phyloP scores from a whole-genome alignment of 2,329 filamentous ascomycete genomes.

The Blastomyces parvus region DNA sequence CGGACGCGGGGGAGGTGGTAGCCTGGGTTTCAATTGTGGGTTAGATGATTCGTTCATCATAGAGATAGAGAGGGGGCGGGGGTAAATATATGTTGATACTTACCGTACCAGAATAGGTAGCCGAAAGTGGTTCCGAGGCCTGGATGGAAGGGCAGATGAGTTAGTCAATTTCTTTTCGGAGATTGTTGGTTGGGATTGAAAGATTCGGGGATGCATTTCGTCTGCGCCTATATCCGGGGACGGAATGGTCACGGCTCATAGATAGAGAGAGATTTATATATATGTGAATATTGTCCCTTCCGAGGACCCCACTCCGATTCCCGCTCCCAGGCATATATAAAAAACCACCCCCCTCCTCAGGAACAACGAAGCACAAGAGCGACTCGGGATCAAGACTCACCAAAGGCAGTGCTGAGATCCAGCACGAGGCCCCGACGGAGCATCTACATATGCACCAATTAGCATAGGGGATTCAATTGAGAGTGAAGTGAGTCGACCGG shows the following conservation, averaged over 20 bases:
- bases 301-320: neutral
- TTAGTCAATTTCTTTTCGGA: neutral
- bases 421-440: constrained; percentile 57
- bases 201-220: neutral
- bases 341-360: neutral
- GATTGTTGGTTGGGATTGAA: neutral
- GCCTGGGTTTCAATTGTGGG: constrained; percentile 31
- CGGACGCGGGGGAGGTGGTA: constrained; percentile 57
- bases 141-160: constrained; percentile 21
- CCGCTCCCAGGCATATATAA: neutral
- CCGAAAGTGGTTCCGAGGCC: constrained; percentile 54
- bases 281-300: neutral
- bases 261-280: no score
- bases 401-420: constrained; percentile 56
- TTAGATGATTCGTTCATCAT: neutral
- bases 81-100: constrained; percentile 23
- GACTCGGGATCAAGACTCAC: constrained; percentile 37
- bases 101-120: constrained; percentile 60
- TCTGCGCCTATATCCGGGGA: neutral
- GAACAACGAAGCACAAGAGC: neutral
- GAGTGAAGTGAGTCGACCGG: neutral
- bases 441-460: constrained; percentile 41
- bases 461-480: constrained; percentile 11
- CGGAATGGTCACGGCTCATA: neutral
- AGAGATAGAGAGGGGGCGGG: constrained; percentile 3